A percentile compares a stretch with the other conserved stretches of the same genome.
Conservation (phyloP, 2,329 filamentous ascomycete species). For the Onygenales sp. region DNA sequence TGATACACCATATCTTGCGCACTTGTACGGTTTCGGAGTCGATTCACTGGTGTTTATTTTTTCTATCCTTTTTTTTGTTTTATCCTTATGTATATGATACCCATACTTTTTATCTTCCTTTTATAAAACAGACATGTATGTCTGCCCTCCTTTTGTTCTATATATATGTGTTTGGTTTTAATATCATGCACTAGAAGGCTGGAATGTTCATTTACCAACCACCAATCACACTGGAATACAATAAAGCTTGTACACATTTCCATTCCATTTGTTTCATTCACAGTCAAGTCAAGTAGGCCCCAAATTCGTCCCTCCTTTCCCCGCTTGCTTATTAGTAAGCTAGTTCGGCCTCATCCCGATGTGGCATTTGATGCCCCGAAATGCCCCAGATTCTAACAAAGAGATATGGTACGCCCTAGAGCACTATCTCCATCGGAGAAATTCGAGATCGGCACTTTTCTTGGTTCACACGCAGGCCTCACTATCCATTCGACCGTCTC, state of each 20-base stretch:
- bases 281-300: no score
- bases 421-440: no score
- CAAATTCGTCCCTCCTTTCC: not conserved
- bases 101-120: not conserved
- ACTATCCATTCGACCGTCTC: no score
- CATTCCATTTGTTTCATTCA: no score
- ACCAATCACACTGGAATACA: no score
- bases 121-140: no score
- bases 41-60: not conserved
- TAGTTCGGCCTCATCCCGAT: not conserved
- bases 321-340: not conserved
- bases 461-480: no score
- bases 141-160: not conserved
- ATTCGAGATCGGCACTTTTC: no score
- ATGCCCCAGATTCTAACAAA: not conserved
- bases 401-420: no score
- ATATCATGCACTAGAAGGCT: no score
- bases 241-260: no score
- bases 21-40: not conserved
- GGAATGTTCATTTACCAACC: no score
- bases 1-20: not conserved
- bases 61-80: not conserved
- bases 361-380: not conserved
- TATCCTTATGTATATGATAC: slow-evolving; percentile 4
- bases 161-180: not conserved